A percentile compares a stretch with the other conserved stretches of the same genome.
phyloP scores from a whole-genome alignment of 805 yeast genomes.

The Candida sonorensis region DNA sequence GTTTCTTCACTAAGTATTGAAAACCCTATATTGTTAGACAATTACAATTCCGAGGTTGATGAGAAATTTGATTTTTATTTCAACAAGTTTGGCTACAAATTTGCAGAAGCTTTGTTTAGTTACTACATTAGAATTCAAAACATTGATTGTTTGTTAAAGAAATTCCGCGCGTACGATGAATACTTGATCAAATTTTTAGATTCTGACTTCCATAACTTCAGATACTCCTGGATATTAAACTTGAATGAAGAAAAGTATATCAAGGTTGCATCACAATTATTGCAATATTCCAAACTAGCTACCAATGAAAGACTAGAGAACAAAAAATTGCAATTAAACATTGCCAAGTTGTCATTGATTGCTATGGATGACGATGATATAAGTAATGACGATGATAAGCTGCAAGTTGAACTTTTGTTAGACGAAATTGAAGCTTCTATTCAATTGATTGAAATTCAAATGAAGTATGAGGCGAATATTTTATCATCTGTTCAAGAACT shows the following conservation, averaged over 20 bases:
- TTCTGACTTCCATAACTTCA: conserved; percentile 35
- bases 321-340: conserved; percentile 52
- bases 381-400: too few species aligned
- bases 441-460: conserved; percentile 15
- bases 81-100: conserved; percentile 55
- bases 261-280: conserved; percentile 43
- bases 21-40: conserved; percentile 18
- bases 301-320: conserved; percentile 36
- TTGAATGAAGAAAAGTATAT: conserved; percentile 43
- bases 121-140: conserved; percentile 49
- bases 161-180: conserved; percentile 45
- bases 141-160: conserved; percentile 45
- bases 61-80: conserved; percentile 42
- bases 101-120: conserved; percentile 59
- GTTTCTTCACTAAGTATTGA: conserved; percentile 27
- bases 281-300: conserved; percentile 31
- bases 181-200: conserved; percentile 48
- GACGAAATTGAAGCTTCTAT: conserved; percentile 41
- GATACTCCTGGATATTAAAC: conserved; percentile 69
- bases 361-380: conserved; percentile 28
- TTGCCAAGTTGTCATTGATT: conserved; percentile 64
- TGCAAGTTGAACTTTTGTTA: too few species aligned
- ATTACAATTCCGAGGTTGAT: conserved; percentile 17
- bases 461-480: conserved; percentile 25
- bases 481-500: conserved; percentile 17